A percentile compares a stretch with the other conserved stretches of the same genome.
These are phyloP conservation scores for Elsinoe australis DNA, from an alignment of 2,329 filamentous ascomycete genomes.

Conservation along the genomic window DNA sequence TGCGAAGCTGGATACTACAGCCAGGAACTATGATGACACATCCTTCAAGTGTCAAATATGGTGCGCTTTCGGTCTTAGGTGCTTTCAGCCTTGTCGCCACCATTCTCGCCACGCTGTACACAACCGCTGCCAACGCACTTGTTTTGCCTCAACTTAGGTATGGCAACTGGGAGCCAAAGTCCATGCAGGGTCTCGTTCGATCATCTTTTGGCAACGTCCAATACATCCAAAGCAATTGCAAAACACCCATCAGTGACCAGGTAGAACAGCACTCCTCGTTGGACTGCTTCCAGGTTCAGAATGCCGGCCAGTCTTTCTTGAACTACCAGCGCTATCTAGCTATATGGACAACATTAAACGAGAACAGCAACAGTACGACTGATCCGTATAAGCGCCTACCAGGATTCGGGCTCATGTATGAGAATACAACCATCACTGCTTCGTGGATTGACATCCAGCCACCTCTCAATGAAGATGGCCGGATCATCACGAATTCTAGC, in stretches of 20 bases:
- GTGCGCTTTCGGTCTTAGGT: conserved; percentile 57
- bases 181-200: conserved; percentile 51
- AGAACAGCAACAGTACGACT: conserved; percentile 38
- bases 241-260: conserved; percentile 48
- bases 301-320: conserved; percentile 61
- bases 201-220: conserved; percentile 56
- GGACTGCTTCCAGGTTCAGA: conserved; percentile 61
- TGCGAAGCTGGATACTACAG: conserved; percentile 59
- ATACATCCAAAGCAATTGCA: conserved; percentile 51
- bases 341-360: conserved; percentile 47
- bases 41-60: conserved; percentile 57
- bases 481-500: conserved; percentile 67
- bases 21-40: conserved; percentile 62
- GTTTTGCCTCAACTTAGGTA: conserved; percentile 64
- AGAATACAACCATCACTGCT: conserved; percentile 64
- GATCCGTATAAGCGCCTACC: conserved; percentile 46
- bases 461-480: conserved; percentile 47
- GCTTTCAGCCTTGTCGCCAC: conserved; percentile 57
- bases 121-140: conserved; percentile 66
- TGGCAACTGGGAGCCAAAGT: conserved; percentile 43
- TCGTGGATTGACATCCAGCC: conserved; percentile 60
- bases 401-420: conserved; percentile 57
- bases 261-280: conserved; percentile 51
- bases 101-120: conserved; percentile 63
- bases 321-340: conserved; percentile 57